These are phyloP conservation scores for Waltiozyma sp. DNA, from an alignment of 1,139 yeast genomes.

Conservation along the genomic window DNA sequence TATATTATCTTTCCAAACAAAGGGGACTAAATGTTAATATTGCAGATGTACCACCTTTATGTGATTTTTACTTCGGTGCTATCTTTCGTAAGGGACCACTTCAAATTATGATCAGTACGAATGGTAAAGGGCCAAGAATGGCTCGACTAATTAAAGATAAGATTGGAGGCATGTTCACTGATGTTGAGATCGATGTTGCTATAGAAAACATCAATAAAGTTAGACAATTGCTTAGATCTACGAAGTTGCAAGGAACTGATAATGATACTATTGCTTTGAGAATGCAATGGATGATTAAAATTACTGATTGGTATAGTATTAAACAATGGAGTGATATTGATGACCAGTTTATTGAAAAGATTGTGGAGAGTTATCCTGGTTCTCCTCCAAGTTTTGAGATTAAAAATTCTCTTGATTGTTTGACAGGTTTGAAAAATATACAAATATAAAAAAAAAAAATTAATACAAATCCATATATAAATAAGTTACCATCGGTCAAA, in stretches of 20 bases:
- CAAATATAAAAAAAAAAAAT: too few relatives aligned
- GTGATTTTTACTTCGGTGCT: slow-evolving; percentile 83
- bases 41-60: slow-evolving; percentile 73
- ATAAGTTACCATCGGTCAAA: too few relatives aligned
- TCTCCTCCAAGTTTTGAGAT: slow-evolving; percentile 16
- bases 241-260: slow-evolving; percentile 34
- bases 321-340: slow-evolving; percentile 47
- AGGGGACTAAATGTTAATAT: slow-evolving; percentile 60
- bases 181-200: slow-evolving; percentile 39
- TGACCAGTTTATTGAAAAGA: slow-evolving; percentile 12
- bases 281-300: slow-evolving; percentile 61
- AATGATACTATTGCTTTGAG: slow-evolving; percentile 44
- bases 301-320: slow-evolving; percentile 52
- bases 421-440: neutral
- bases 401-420: too few relatives aligned
- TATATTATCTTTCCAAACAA: slow-evolving; percentile 49
- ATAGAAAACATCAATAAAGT: slow-evolving; percentile 53
- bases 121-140: slow-evolving; percentile 73
- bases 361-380: slow-evolving; percentile 21
- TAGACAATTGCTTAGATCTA: slow-evolving; percentile 39
- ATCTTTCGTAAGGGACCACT: slow-evolving; percentile 67
- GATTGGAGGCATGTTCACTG: slow-evolving; percentile 22
- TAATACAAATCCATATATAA: too few relatives aligned
- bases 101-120: slow-evolving; percentile 76
- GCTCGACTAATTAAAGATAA: slow-evolving; percentile 53